Percentiles rank a stretch among this genome's conserved stretches.
These are phyloP conservation scores for Ophiosphaerella herpotricha DNA, from an alignment of 2,329 filamentous ascomycete species.

Conservation along the genomic window DNA sequence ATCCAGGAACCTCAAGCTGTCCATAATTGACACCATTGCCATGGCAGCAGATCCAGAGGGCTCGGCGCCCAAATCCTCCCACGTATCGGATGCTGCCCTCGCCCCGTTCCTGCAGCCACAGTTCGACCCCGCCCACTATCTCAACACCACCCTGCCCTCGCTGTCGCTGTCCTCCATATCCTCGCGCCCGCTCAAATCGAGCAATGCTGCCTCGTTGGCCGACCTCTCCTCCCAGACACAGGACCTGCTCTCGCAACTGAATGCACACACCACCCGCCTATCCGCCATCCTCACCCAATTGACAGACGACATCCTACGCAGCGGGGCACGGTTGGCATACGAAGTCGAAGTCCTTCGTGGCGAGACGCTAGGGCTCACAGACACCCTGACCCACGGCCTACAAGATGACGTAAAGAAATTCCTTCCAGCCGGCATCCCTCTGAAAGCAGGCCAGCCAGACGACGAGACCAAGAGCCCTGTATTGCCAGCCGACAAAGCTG, in stretches of 20 bases:
- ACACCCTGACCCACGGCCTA: slow-evolving; percentile 74
- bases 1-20: slow-evolving; percentile 19
- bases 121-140: slow-evolving; percentile 84
- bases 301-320: slow-evolving; percentile 92
- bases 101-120: slow-evolving; percentile 73
- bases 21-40: slow-evolving; percentile 27
- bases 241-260: slow-evolving; percentile 82
- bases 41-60: slow-evolving; percentile 22
- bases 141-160: slow-evolving; percentile 78
- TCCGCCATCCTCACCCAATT: slow-evolving; percentile 82
- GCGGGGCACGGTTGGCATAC: slow-evolving; percentile 85
- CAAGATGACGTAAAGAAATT: slow-evolving; percentile 75
- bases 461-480: slow-evolving; percentile 5
- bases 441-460: slow-evolving; percentile 11
- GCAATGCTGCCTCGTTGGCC: slow-evolving; percentile 64
- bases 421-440: slow-evolving; percentile 56
- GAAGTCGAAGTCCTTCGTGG: slow-evolving; percentile 93
- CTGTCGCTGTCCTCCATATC: slow-evolving; percentile 59
- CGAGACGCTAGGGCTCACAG: slow-evolving; percentile 79
- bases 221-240: slow-evolving; percentile 82
- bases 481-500: slow-evolving; percentile 1
- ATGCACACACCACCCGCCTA: slow-evolving; percentile 82
- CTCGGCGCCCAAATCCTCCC: slow-evolving; percentile 42
- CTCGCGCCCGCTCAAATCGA: slow-evolving; percentile 41
- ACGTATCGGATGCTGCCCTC: slow-evolving; percentile 73